Conservation (phyloP, 768 basidiomycete genomes). For the Infundibulicybe gibba region DNA sequence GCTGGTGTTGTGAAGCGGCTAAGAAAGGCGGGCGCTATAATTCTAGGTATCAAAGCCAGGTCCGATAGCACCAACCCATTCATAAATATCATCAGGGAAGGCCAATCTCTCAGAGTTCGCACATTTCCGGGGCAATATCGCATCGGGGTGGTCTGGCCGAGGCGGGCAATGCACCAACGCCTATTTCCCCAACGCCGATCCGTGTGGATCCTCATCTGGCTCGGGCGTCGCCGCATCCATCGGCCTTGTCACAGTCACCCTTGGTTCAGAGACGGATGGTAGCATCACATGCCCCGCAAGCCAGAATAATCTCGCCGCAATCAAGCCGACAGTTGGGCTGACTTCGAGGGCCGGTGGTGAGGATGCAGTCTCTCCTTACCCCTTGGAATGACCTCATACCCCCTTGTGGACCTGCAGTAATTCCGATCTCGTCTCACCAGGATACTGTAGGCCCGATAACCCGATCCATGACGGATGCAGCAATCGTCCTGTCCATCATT, state of each 20-base stretch:
- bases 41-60: slow-evolving; percentile 27
- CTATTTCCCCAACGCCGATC: slow-evolving; percentile 48
- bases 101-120: slow-evolving; percentile 55
- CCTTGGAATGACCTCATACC: no score
- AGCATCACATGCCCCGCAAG: slow-evolving; percentile 51
- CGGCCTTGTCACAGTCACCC: slow-evolving; percentile 42
- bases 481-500: slow-evolving; percentile 52
- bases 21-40: slow-evolving; percentile 40
- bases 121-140: slow-evolving; percentile 40
- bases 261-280: slow-evolving; percentile 51
- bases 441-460: slow-evolving; percentile 59
- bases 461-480: slow-evolving; percentile 50
- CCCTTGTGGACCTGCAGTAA: slow-evolving; percentile 26
- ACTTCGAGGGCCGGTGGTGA: slow-evolving; percentile 58
- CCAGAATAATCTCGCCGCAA: slow-evolving; percentile 54
- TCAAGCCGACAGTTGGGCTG: slow-evolving; percentile 60
- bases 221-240: slow-evolving; percentile 53
- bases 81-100: slow-evolving; percentile 33
- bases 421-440: slow-evolving; percentile 55
- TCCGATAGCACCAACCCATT: no score
- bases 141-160: slow-evolving; percentile 56
- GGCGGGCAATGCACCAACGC: slow-evolving; percentile 48
- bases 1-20: slow-evolving; percentile 42
- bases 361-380: background rate
- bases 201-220: slow-evolving; percentile 58